Evolutionary conservation across 139 green algal genomes (phyloP).

Genomic region (Chlorella sp.): DNA sequence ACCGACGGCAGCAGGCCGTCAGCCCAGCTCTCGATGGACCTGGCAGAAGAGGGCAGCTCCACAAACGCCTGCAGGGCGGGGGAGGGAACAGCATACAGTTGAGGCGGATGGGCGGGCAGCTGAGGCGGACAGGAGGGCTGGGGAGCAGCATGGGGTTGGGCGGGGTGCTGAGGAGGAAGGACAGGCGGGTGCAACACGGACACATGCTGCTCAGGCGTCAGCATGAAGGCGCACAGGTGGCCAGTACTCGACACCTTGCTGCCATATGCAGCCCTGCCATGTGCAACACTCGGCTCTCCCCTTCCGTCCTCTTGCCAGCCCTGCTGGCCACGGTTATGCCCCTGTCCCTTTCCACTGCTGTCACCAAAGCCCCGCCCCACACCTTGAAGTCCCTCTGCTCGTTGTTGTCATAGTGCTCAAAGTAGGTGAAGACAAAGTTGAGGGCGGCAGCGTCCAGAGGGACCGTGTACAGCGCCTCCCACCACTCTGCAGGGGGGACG

Average conservation of each 20-base stretch:
- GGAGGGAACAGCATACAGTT: neutral
- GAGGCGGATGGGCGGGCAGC: neutral
- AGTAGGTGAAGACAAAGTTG: slow-evolving; percentile 83
- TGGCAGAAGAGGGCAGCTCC: slow-evolving; percentile 4
- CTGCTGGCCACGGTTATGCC: neutral
- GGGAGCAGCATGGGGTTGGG: neutral
- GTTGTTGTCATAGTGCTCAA: slow-evolving; percentile 88
- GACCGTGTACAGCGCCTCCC: slow-evolving; percentile 58
- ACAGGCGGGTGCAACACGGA: neutral
- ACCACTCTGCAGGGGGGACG: slow-evolving; percentile 59
- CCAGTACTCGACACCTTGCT: neutral
- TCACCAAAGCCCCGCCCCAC: neutral
- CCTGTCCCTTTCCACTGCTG: neutral
- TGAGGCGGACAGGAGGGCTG: neutral
- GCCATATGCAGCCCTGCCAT: too few relatives aligned
- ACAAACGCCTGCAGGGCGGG: slow-evolving; percentile 10
- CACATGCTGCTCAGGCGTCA: neutral
- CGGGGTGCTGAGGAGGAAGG: neutral
- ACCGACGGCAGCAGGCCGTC: slow-evolving; percentile 32
- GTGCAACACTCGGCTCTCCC: neutral
- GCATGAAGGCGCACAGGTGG: neutral
- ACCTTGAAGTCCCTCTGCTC: slow-evolving; percentile 59
- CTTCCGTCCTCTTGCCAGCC: neutral
- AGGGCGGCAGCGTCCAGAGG: slow-evolving; percentile 62
- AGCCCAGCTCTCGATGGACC: slow-evolving; percentile 30